Conservation (phyloP, 164 flowering plant genomes). For the Vitis rotundifolia region DNA sequence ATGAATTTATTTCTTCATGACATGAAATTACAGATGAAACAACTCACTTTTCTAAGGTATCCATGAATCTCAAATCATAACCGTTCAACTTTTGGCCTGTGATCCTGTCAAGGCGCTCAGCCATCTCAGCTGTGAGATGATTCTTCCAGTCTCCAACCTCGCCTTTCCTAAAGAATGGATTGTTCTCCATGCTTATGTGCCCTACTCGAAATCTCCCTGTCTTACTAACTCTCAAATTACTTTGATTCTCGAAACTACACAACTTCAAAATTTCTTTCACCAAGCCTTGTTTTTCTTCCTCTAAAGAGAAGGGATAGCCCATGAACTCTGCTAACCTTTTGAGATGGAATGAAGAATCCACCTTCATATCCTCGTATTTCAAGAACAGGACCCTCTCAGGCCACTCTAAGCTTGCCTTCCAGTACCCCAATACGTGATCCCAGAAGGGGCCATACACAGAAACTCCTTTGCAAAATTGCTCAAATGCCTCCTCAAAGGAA, state of each 20-base stretch:
- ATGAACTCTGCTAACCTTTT: not conserved
- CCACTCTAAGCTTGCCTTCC: not conserved
- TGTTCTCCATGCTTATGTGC: not conserved
- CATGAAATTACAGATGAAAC: too few species aligned
- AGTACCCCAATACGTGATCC: too few species aligned
- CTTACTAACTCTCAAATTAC: not conserved
- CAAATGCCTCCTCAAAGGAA: not conserved
- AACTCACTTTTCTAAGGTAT: too few species aligned
- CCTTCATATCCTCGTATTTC: too few species aligned
- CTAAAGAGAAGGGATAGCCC: not conserved
- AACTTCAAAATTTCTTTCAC: not conserved
- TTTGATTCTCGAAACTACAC: not conserved
- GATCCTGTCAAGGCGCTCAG: conserved; percentile 14
- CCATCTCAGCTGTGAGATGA: conserved; percentile 20
- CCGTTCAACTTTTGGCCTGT: conserved; percentile 12
- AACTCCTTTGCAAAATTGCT: not conserved
- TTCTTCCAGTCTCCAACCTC: conserved; percentile 25
- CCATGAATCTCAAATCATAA: conserved; percentile 13
- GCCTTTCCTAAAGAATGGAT: conserved; percentile 16
- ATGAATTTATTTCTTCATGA: too few species aligned
- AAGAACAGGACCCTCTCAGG: not conserved
- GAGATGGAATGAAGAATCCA: not conserved
- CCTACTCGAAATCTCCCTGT: too few species aligned
- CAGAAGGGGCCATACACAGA: not conserved
- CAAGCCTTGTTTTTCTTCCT: not conserved